Conservation (phyloP, 1,284 basidiomycete genomes). For the Sporisorium reilianum region DNA sequence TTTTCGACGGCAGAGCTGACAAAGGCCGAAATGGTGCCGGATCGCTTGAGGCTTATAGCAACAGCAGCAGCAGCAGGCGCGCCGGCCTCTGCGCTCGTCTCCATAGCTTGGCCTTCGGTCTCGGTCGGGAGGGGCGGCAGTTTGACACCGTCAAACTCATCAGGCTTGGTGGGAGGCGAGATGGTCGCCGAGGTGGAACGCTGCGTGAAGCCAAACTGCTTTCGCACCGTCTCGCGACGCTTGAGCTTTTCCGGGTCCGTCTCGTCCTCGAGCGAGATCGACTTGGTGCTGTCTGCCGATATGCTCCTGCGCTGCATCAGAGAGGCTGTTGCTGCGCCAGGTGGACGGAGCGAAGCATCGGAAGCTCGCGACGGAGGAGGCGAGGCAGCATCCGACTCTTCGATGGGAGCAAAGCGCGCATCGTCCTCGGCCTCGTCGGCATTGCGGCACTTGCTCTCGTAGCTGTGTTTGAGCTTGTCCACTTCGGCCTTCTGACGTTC, state of each 20-base stretch:
- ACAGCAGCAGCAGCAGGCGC: too few relatives aligned
- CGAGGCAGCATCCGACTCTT: conserved; percentile 20
- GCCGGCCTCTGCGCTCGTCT: neutral
- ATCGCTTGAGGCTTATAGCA: conserved; percentile 40
- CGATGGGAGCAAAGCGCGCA: conserved; percentile 62
- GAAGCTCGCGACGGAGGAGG: conserved; percentile 16
- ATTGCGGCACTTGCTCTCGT: conserved; percentile 63
- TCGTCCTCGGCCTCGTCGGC: conserved; percentile 69
- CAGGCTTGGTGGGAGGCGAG: conserved; percentile 6
- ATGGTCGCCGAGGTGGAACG: conserved; percentile 36
- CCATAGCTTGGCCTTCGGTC: conserved; percentile 34
- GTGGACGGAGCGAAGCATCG: conserved; percentile 14
- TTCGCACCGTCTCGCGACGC: conserved; percentile 64
- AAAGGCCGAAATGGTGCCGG: conserved; percentile 54
- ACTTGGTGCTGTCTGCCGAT: conserved; percentile 28
- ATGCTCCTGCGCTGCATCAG: conserved; percentile 25
- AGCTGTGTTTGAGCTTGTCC: conserved; percentile 54
- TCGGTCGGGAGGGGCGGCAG: conserved; percentile 49
- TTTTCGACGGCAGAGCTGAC: conserved; percentile 59
- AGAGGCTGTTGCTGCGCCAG: neutral
- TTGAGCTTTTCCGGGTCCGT: conserved; percentile 57
- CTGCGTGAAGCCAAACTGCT: conserved; percentile 66
- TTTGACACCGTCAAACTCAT: conserved; percentile 44
- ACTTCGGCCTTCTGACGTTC: conserved; percentile 60
- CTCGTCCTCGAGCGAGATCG: conserved; percentile 11